Evolutionary conservation across 106 monocot species (phyloP), one percentile per base, ranked within the genome.

Genomic region (Gastrodia elata): DNA sequence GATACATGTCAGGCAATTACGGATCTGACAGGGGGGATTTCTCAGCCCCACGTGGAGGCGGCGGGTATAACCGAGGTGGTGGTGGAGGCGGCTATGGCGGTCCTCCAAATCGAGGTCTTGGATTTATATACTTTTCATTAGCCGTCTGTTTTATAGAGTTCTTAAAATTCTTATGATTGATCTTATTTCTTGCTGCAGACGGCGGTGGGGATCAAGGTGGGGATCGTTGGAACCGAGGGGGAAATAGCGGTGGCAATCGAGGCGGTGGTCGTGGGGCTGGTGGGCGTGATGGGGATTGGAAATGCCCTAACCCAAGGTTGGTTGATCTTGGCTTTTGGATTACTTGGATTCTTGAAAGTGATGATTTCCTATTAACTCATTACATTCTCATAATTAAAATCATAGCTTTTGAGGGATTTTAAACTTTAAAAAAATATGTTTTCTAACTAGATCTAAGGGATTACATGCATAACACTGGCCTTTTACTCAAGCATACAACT

Each of bases 221-320:
- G 16, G 87, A 80, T 40, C 37, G 82, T 10, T 79, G 75, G 8
- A 38, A 57, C 26, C 44, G 87, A 1, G 84, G 84, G 0, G 78
- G 82, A 14, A 65, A 82, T 0, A 83, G 88, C 8, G 82, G 94
- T 2, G 79, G 83, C 0, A 75, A 78, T 10, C 71, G 89, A 1
- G 80, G 91, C 0, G 80, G 86, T 15, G 78, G 87, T 15, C 82
- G 82, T 30, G 80, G 79, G 8, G 88, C 82, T 15, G 76, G 85
- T 5, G 86, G 96, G 52, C 83, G 97, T 20, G 97, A 98, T 13
- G 97, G 97, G 16, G 97, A 98, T 78, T 98, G 97, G 97, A 40
- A 77, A 38, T 98, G 97, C 80, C 97, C 97, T 69, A 82, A 93
- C 41, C 68, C 97, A 16, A 88, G 88, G 97, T 98, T 25, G 38